Evolutionary conservation across 176 grass and related monocot genomes (phyloP).

Genomic region (Rhynchospora tenuis): DNA sequence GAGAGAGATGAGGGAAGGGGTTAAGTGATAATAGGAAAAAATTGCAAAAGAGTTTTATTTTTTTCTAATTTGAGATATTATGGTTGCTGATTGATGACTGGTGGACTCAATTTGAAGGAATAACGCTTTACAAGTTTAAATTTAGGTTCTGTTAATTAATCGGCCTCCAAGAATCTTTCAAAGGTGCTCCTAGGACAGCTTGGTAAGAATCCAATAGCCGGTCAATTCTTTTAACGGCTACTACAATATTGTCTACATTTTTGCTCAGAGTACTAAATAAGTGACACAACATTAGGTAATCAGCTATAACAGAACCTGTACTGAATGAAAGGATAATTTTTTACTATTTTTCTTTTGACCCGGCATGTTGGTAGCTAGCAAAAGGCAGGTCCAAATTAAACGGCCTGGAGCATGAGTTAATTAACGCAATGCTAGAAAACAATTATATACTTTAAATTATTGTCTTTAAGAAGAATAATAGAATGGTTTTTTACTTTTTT

Average conservation of each 20-base stretch:
- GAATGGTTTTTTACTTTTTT: no score
- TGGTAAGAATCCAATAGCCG: background rate
- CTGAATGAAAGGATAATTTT: background rate
- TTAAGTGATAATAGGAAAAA: background rate
- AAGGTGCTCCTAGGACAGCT: background rate
- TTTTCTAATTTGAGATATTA: constrained; percentile 8
- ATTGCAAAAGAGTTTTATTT: background rate
- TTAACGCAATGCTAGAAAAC: background rate
- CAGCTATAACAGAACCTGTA: background rate
- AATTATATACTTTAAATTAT: background rate
- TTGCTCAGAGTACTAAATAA: background rate
- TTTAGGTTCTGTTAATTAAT: background rate
- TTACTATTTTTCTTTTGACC: background rate
- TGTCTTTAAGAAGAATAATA: no score
- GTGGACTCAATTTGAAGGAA: background rate
- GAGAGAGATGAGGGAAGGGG: background rate
- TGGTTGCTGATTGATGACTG: constrained; percentile 7
- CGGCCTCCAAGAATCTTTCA: background rate
- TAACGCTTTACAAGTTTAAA: constrained; percentile 1
- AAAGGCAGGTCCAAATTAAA: background rate
- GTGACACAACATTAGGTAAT: background rate
- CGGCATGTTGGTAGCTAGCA: background rate
- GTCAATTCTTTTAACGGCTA: constrained; percentile 7
- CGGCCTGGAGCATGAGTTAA: background rate
- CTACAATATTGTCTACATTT: background rate